phyloP scores from a whole-genome alignment of 768 basidiomycete genomes.

The Antrodiella citrinella region DNA sequence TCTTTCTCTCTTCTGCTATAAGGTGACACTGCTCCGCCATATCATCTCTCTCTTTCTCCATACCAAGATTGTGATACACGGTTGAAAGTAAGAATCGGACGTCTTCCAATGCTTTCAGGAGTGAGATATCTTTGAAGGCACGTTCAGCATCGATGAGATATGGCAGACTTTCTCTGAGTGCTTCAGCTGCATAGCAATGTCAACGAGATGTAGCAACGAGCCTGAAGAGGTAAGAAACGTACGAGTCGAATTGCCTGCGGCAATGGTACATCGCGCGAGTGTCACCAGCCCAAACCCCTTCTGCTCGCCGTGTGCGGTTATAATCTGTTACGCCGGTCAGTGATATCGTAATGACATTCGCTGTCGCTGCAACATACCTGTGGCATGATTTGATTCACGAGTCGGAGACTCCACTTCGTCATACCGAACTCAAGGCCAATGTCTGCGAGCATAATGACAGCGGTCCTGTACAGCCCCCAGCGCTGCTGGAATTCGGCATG shows the following conservation, averaged over 20 bases:
- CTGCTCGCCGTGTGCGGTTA: conserved; percentile 70
- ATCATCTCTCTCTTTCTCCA: conserved; percentile 45
- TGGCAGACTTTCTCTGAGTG: conserved; percentile 38
- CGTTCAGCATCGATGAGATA: conserved; percentile 56
- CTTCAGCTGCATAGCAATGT: conserved; percentile 18
- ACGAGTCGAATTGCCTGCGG: conserved; percentile 42
- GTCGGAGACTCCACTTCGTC: conserved; percentile 51
- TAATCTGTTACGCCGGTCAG: conserved; percentile 38
- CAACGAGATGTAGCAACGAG: background rate
- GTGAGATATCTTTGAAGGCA: conserved; percentile 56
- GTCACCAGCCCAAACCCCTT: conserved; percentile 70
- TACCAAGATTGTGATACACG: conserved; percentile 62
- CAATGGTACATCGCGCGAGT: conserved; percentile 67
- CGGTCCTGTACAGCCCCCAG: conserved; percentile 58
- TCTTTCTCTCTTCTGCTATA: conserved; percentile 33
- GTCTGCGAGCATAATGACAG: conserved; percentile 69
- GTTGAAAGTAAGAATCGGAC: conserved; percentile 68
- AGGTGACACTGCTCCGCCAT: conserved; percentile 40
- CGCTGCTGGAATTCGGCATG: conserved; percentile 72
- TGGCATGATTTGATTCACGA: conserved; percentile 76
- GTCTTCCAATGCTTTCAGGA: conserved; percentile 51
- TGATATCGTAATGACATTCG: background rate
- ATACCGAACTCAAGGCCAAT: conserved; percentile 71
- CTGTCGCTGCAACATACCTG: conserved; percentile 39
- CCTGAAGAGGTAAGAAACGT: conserved; percentile 11